phyloP scores from a whole-genome alignment of 768 basidiomycete genomes.

The Chalciporus sphaerocephalus region DNA sequence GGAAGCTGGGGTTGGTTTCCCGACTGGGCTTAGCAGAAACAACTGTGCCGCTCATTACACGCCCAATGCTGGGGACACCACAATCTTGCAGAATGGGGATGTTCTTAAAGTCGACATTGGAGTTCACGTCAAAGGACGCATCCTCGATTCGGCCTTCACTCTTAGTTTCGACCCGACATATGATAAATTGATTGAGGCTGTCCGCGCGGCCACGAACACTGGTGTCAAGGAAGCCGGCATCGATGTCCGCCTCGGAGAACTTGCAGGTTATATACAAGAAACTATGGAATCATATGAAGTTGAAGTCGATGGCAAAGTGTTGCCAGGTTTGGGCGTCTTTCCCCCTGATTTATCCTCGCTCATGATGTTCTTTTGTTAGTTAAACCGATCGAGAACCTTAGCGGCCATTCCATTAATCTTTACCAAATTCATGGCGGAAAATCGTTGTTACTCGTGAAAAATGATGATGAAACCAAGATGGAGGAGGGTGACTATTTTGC shows the following conservation, averaged over 20 bases:
- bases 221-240: conserved; percentile 94
- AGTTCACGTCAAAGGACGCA: conserved; percentile 95
- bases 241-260: conserved; percentile 88
- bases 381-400: conserved; percentile 90
- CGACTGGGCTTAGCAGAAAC: conserved; percentile 91
- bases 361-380: conserved; percentile 44
- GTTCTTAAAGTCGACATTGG: conserved; percentile 97
- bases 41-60: conserved; percentile 96
- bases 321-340: conserved; percentile 56
- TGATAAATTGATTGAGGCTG: conserved; percentile 83
- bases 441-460: conserved; percentile 85
- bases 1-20: conserved; percentile 88
- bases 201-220: conserved; percentile 90
- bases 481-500: conserved; percentile 99
- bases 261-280: conserved; percentile 90
- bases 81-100: conserved; percentile 71
- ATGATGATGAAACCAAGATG: conserved; percentile 91
- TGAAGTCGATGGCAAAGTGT: conserved; percentile 77
- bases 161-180: conserved; percentile 86
- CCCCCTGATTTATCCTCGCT: neutral
- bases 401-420: conserved; percentile 86
- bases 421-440: conserved; percentile 96
- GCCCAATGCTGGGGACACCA: conserved; percentile 89
- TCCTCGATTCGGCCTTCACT: conserved; percentile 94
- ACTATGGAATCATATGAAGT: conserved; percentile 99